Percentiles rank a stretch among this genome's conserved stretches.
These are phyloP conservation scores for Conringia planisiliqua DNA, from an alignment of 345 rosid genomes.

Conservation along the genomic window DNA sequence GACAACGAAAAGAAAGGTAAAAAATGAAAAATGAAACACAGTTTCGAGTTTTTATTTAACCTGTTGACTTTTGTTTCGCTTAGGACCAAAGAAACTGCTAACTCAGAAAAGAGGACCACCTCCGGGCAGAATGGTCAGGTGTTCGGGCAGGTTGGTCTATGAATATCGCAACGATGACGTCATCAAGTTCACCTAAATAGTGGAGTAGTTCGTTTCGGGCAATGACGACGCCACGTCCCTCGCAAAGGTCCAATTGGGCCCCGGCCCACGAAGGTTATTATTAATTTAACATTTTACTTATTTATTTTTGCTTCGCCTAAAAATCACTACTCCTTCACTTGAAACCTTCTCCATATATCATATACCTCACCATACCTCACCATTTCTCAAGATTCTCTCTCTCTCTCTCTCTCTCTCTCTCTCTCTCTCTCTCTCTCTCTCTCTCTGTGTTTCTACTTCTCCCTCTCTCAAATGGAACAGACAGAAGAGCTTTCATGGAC, in stretches of 20 bases:
- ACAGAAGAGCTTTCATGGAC: conserved; percentile 37
- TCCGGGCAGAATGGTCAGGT: conserved; percentile 31
- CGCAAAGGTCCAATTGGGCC: conserved; percentile 27
- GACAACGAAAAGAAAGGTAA: not conserved
- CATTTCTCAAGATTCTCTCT: not conserved
- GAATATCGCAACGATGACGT: conserved; percentile 23
- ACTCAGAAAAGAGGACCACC: conserved; percentile 18
- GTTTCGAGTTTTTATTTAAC: conserved; percentile 25
- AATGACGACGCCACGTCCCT: conserved; percentile 22
- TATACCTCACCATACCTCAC: not conserved
- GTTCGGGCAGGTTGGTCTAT: conserved; percentile 26
- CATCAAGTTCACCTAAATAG: conserved; percentile 4
- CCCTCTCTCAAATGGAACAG: conserved; percentile 30
- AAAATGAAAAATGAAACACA: conserved; percentile 11
- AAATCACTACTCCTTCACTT: conserved; percentile 4
- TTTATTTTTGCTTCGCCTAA: not conserved
- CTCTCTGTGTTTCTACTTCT: no score
- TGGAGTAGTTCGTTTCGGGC: conserved; percentile 15
- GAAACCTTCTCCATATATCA: not conserved
- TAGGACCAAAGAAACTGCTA: conserved; percentile 14
- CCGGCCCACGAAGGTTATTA: conserved; percentile 33
- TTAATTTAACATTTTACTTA: not conserved
- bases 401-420: not conserved
- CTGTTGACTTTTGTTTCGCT: conserved; percentile 32
- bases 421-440: conserved; percentile 11